Percentiles rank a stretch among this genome's conserved stretches.
phyloP scores from a whole-genome alignment of 805 yeast species.

The Pichia occidentalis region DNA sequence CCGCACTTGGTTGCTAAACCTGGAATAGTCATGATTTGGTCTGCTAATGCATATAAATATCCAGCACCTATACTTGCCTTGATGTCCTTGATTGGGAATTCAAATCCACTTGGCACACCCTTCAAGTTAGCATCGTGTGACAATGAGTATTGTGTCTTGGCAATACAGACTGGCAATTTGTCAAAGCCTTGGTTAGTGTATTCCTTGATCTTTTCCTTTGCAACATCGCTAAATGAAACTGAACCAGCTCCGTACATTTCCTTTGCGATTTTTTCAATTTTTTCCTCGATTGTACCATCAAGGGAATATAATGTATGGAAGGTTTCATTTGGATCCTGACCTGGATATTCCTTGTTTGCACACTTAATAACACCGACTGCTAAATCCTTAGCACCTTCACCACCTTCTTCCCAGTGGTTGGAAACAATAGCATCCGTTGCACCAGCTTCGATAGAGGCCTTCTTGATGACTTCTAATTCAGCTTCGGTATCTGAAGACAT shows the following conservation, averaged over 20 bases:
- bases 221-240: slow-evolving; percentile 76
- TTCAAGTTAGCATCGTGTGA: slow-evolving; percentile 90
- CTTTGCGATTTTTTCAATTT: slow-evolving; percentile 69
- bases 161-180: slow-evolving; percentile 90
- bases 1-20: slow-evolving; percentile 96
- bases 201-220: slow-evolving; percentile 70
- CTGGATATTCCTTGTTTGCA: slow-evolving; percentile 37
- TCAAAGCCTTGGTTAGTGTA: slow-evolving; percentile 86
- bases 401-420: slow-evolving; percentile 96
- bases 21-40: slow-evolving; percentile 95
- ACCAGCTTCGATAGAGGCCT: slow-evolving; percentile 83
- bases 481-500: slow-evolving; percentile 75
- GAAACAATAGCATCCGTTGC: slow-evolving; percentile 87
- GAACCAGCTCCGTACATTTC: slow-evolving; percentile 91
- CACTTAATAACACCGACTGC: slow-evolving; percentile 82
- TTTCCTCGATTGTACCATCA: slow-evolving; percentile 65
- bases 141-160: slow-evolving; percentile 94
- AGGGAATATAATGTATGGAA: slow-evolving; percentile 66
- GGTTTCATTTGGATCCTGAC: slow-evolving; percentile 32
- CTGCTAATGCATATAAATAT: slow-evolving; percentile 91
- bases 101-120: slow-evolving; percentile 93
- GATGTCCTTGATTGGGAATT: slow-evolving; percentile 89
- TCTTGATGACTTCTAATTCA: slow-evolving; percentile 73
- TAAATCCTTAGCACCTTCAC: slow-evolving; percentile 76
- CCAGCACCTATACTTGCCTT: slow-evolving; percentile 97